Evolutionary conservation across 2,329 filamentous ascomycete genomes (phyloP).

Genomic region (Xylaria sp.): DNA sequence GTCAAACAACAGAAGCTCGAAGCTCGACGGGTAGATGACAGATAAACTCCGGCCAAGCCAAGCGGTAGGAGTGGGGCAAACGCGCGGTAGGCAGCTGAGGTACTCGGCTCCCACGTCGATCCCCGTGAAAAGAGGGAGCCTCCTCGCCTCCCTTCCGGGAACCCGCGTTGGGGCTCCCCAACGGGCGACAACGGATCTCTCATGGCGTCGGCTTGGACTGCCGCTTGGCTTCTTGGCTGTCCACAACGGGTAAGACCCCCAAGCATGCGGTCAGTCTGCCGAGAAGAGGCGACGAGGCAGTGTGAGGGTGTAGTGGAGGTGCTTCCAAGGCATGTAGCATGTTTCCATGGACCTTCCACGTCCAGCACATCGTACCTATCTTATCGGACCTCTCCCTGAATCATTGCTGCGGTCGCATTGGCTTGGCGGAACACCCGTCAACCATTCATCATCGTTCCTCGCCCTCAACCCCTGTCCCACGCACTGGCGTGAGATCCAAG

Average conservation of each 20-base stretch:
- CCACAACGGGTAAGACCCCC: background rate
- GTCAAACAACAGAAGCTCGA: too few relatives aligned
- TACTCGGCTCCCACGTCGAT: background rate
- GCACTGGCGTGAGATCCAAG: background rate
- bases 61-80: background rate
- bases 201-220: background rate
- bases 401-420: background rate
- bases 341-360: background rate
- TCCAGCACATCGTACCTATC: background rate
- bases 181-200: background rate
- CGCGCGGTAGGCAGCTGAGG: too few relatives aligned
- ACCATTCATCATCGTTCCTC: background rate
- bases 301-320: too few relatives aligned
- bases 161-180: too few relatives aligned
- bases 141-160: background rate
- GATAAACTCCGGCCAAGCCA: background rate
- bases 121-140: background rate
- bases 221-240: background rate
- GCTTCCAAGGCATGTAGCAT: background rate
- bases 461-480: background rate
- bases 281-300: too few relatives aligned
- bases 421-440: background rate
- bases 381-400: background rate
- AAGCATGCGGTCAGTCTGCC: background rate
- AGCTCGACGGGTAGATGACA: too few relatives aligned